Base-by-base conservation (phyloP, 1,284 basidiomycete genomes). In the Caloboletus inedulis region DNA sequence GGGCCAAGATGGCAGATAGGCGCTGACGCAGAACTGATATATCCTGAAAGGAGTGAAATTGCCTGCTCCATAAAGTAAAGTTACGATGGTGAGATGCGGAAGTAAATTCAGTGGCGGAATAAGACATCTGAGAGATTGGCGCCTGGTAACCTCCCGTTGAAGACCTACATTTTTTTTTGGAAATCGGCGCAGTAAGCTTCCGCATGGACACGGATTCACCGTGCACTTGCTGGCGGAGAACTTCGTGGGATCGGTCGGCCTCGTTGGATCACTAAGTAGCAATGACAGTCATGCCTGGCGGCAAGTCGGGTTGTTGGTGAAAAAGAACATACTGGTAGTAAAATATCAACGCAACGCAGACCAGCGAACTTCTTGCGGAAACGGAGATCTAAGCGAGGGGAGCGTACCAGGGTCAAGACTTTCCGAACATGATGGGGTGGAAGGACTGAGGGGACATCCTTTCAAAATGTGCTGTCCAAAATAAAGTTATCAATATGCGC, bases 1-100 rank as follows among this genome's bases (percentile, higher is more conserved):
- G 25, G 30, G 18, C n/a, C 33, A 19, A 43, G 41, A 48, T 55
- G 52, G 21, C 49, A 63, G 59, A 62, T 53, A 40, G 39, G 39
- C 52, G 45, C 59, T 56, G 41, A 29, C 34, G 19, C n/a, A 44
- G 23, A 41, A 41, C 46, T 29, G 36, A 60, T 49, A 43, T 64
- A 40, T 51, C 40, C 34, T 41, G 37, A 43, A 49, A 46, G 25
- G 14, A 16, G 29, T 57, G 31, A 47, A 31, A 40, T 39, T 36
- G 16, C 30, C 43, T 21, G 30, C 30, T 43, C 23, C 36, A 34
- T 23, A 40, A 49, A n/a, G n/a, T n/a, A n/a, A n/a, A n/a, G n/a
- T n/a, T n/a, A n/a, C n/a, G n/a, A n/a, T n/a, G n/a, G 16, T 34
- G 18, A 30, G 14, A 19, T 31, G 39, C 47, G 30, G 47, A 42